Evolutionary conservation across 2,329 filamentous ascomycete genomes (phyloP).

Genomic region (Ceratocystis diversiconidia): DNA sequence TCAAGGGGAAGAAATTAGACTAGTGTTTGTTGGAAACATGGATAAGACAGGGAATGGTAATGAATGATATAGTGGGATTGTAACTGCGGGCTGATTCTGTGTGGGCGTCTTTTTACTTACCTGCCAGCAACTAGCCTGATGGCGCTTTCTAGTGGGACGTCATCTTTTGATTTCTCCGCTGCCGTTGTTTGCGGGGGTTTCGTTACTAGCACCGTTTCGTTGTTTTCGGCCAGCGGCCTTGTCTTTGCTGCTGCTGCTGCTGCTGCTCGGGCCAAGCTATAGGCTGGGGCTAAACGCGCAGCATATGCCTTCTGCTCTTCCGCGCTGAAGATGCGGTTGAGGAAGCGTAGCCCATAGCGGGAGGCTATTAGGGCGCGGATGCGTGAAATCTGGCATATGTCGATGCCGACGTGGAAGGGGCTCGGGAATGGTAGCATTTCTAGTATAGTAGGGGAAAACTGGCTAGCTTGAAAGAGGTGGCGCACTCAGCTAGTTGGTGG

Average conservation of each 20-base stretch:
- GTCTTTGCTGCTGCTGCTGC: not conserved
- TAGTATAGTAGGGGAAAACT: not conserved
- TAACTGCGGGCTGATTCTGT: not conserved
- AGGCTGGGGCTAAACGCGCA: constrained; percentile 10
- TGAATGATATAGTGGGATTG: not conserved
- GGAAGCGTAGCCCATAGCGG: constrained; percentile 31
- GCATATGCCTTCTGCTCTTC: constrained; percentile 26
- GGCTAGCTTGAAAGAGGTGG: not conserved
- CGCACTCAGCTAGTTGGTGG: no score
- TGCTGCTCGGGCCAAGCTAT: not conserved
- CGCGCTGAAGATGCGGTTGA: constrained; percentile 33
- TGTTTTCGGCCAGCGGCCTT: not conserved
- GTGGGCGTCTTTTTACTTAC: constrained; percentile 20
- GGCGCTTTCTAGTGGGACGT: constrained; percentile 13
- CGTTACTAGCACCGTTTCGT: not conserved
- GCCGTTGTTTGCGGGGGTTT: no score
- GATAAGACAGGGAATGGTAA: not conserved
- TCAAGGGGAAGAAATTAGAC: not conserved
- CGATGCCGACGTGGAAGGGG: constrained; percentile 58
- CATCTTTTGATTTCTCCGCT: not conserved
- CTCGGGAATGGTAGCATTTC: constrained; percentile 41
- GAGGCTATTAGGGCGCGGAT: constrained; percentile 44
- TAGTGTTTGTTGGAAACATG: no score
- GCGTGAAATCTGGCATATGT: constrained; percentile 58
- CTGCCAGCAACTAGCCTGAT: constrained; percentile 28